Percentiles rank a stretch among this genome's conserved stretches.
Evolutionary conservation across 176 grass and related monocot genomes (phyloP).

Genomic region (Otatea glauca): DNA sequence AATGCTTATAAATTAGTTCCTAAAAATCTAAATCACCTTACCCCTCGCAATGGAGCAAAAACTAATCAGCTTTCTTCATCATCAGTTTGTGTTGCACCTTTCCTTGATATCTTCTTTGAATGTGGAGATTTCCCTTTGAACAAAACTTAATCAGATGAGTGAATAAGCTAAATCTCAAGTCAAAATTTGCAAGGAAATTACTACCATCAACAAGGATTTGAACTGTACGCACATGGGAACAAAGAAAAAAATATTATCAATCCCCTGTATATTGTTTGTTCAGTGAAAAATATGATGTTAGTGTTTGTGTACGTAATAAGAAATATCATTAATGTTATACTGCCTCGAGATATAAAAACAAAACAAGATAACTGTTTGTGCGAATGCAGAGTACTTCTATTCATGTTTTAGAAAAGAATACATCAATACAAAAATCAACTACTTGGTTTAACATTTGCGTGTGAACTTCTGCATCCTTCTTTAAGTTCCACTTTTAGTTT

Average conservation of each 20-base stretch:
- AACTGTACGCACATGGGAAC: background rate
- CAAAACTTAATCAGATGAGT: constrained; percentile 31
- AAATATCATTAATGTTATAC: background rate
- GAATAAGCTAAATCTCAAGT: constrained; percentile 26
- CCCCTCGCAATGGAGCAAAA: constrained; percentile 39
- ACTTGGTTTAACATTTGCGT: background rate
- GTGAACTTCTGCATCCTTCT: background rate
- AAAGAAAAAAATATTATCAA: background rate
- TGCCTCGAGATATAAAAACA: constrained; percentile 1
- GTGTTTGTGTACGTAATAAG: background rate
- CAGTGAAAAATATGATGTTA: background rate
- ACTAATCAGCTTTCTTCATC: constrained; percentile 78
- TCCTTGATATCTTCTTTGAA: constrained; percentile 55
- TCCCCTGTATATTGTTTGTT: background rate
- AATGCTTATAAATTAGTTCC: background rate
- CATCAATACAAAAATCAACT: constrained; percentile 6
- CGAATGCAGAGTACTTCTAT: background rate
- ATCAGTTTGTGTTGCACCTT: constrained; percentile 56
- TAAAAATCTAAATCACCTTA: constrained; percentile 39
- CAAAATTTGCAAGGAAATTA: constrained; percentile 18
- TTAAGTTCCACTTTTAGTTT: background rate
- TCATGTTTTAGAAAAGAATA: background rate
- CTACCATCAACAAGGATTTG: background rate
- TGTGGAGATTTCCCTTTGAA: constrained; percentile 56
- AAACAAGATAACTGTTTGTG: background rate